Percentiles rank a stretch among this genome's conserved stretches.
These are phyloP conservation scores for Paecilomyces sp. DNA, from an alignment of 2,329 filamentous ascomycete species.

Conservation along the genomic window DNA sequence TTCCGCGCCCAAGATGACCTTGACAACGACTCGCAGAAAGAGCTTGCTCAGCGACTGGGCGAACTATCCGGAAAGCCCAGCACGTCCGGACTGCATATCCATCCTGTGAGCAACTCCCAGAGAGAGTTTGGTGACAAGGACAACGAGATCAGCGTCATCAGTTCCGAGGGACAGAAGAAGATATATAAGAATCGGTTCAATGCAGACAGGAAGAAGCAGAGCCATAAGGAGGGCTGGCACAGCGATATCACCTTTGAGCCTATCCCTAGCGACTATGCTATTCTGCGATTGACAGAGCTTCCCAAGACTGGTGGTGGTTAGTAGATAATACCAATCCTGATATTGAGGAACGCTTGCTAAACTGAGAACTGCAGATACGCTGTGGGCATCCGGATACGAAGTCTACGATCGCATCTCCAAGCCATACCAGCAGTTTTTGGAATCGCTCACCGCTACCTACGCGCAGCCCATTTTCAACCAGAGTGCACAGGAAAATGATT, in stretches of 20 bases:
- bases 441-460: constrained; percentile 32
- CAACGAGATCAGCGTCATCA: constrained; percentile 45
- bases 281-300: constrained; percentile 37
- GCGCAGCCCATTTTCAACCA: constrained; percentile 23
- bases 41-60: constrained; percentile 32
- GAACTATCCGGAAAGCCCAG: constrained; percentile 41
- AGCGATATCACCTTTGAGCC: constrained; percentile 45
- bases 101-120: constrained; percentile 43
- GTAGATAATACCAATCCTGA: neutral
- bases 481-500: constrained; percentile 21
- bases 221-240: constrained; percentile 37
- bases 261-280: constrained; percentile 42
- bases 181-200: constrained; percentile 21
- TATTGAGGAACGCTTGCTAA: neutral
- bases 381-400: constrained; percentile 39
- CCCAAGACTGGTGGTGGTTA: constrained; percentile 36
- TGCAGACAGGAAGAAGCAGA: constrained; percentile 14
- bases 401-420: constrained; percentile 35
- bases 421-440: constrained; percentile 31
- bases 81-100: constrained; percentile 40
- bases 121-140: constrained; percentile 41
- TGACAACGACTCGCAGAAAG: neutral
- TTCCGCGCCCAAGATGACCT: neutral
- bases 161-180: constrained; percentile 31
- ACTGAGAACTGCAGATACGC: constrained; percentile 24